Base-by-base conservation (phyloP, 257 asterid species). In the Coffea canephora region DNA sequence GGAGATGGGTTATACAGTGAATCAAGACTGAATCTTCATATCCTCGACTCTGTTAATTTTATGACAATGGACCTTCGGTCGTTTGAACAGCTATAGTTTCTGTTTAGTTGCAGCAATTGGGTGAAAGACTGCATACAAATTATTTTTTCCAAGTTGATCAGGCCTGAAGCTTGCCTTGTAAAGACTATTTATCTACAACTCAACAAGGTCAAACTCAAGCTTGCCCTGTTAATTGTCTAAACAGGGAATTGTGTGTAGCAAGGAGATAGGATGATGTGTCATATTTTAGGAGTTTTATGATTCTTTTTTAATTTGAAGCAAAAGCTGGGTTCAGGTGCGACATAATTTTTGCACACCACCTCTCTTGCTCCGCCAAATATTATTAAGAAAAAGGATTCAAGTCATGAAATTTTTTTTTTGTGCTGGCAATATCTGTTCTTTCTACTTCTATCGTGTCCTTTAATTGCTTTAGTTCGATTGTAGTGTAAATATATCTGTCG, bases 401-500 rank as follows among this genome's bases (percentile, higher is more conserved):
- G 48, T 12, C 5, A 19, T 74, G 4, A 75, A 41, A n/a, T 41
- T 8, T 75, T 76, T 18, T 6, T 27, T 54, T 39, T 39, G 2
- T 4, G 43, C 34, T 13, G 2, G 23, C 73, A 36, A 4, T 73
- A 7, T 25, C 36, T 6, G 10, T 16, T 23, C 54, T 78, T 55
- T 69, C 45, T 19, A 34, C 36, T 39, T 71, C 55, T 19, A 19
- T 25, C 39, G 39, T 50, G 7, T n/a, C 73, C 41, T 12, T 69
- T 68, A 19, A 18, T 55, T 8, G 45, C 7, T 13, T 49, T 43
- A 1, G 18, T 64, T 74, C 52, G 69, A 46, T 43, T 67, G 66
- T 61, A 94, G 97, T 82, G 91, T 87, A 68, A 94, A 94, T 79
- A 66, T 91, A 49, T 85, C 89, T n/a, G 41, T 79, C 54, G 98